Evolutionary conservation across 805 yeast species (phyloP).

Genomic region (Candida incommunis): DNA sequence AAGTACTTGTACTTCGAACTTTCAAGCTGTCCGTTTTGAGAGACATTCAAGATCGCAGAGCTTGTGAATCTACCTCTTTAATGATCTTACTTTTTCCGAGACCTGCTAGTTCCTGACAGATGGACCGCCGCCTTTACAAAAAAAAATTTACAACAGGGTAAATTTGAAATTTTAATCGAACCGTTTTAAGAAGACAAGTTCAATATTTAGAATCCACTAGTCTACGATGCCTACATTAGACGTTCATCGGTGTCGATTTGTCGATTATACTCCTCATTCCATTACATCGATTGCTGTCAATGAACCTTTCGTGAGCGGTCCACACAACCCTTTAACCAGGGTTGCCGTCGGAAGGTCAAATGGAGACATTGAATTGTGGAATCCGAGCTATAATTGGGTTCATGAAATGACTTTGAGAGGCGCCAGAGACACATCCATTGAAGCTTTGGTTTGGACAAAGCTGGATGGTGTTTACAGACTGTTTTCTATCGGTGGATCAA

Average conservation of each 20-base stretch:
- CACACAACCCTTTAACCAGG: constrained; percentile 37
- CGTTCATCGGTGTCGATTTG: constrained; percentile 83
- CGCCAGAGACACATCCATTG: constrained; percentile 71
- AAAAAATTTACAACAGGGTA: no score
- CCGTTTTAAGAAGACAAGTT: no score
- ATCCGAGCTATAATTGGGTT: constrained; percentile 60
- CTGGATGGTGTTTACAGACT: constrained; percentile 45
- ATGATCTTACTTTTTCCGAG: no score
- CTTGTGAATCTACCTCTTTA: no score
- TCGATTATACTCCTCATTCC: constrained; percentile 74
- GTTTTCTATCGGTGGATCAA: constrained; percentile 90
- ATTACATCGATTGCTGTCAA: constrained; percentile 75
- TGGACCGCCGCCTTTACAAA: no score
- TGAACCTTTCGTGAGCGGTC: constrained; percentile 35
- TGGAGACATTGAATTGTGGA: constrained; percentile 95
- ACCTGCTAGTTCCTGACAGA: no score
- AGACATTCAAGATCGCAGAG: no score
- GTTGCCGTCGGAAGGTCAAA: constrained; percentile 86
- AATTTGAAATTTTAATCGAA: no score
- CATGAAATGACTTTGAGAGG: constrained; percentile 65
- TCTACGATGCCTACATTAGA: no score
- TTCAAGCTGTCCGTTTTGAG: no score
- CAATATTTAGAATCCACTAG: no score
- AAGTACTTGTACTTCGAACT: no score
- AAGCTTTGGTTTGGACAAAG: constrained; percentile 71